Base-by-base conservation (phyloP, 768 basidiomycete genomes). In the Termitomyces sp. region DNA sequence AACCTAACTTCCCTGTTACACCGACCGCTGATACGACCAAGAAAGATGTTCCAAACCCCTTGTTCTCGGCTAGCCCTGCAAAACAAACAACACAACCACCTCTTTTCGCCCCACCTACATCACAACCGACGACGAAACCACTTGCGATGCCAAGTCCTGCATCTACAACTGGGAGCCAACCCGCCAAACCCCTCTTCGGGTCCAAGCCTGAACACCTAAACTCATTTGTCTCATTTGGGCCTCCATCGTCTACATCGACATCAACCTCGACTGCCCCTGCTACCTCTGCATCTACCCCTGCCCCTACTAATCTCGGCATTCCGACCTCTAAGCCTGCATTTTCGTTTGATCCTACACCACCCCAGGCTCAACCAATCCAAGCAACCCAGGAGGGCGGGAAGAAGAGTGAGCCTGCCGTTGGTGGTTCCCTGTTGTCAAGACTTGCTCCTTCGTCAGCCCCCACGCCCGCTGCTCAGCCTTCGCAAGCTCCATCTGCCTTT, bases 381-480 rank as follows among this genome's bases (percentile, higher is more conserved):
- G 41, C 52, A 39, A 46, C 31, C 6, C 51, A 50, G 27, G 54
- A 52, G n/a, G 56, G 50, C n/a, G 50, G 56, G 33, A 60, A 57
- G 49, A 58, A 60, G 36, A 53, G 18, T 38, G 44, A 56, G 29
- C 36, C 56, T 6, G 43, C 50, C 10, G 20, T 50, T 35, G 59
- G 62, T 12, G 52, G 51, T 45, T 62, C 63, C 15, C 58, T 68
- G 12, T 32, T 68, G 47, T 64, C 68, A 33, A 59, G 67, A 23
- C 39, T 66, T 25, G 62, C 60, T 11, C 58, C 61, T 54, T 36
- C 48, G 22, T 13, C 44, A 6, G 27, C 36, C 38, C 58, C 65
- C 20, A 62, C 52, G 23, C 31, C 63, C 9, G 41, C 56, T 33
- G 32, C 58, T 38, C 46, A 50, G 41, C 41, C 56, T 4, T 23